Base-by-base conservation (phyloP, 2,329 filamentous ascomycete species). In the Trichoderma citrinoviride region DNA sequence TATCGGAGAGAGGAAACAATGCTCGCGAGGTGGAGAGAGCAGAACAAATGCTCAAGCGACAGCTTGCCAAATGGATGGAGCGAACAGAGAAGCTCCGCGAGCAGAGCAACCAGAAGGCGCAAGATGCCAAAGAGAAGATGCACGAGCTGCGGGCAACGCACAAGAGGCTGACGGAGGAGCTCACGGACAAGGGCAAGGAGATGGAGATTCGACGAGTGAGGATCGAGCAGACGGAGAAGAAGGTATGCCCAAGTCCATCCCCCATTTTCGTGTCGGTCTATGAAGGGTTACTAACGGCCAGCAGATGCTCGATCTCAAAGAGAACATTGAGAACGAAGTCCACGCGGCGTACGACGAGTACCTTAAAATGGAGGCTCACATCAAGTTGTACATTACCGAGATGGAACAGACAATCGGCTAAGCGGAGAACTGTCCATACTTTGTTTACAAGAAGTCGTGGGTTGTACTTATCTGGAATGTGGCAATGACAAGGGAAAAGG, bases 161-260 rank as follows among this genome's bases (percentile, higher is more conserved):
- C 77, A 87, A 87, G 73, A 87, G 88, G 74, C 81, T 98, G 67
- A 90, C 90, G 0, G 90, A 94, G 73, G 94, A 99, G 81, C 85
- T 93, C 68, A 86, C 85, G 1, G 92, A 95, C 62, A 96, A 96
- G 79, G 89, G 90, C 40, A 89, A 92, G 65, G 94, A 98, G 73
- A 96, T 98, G 80, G 95, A 99, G 81, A 88, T 90, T 74, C 84
- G 93, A 71, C 87, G 91, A 70, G 92, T 97, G n/a, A 84, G 93
- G 67, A 98, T 99, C 68, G 95, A 99, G 79, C 93, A 97, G 81
- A 97, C 92, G 8, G 94, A 98, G 84, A 98, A 98, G 81, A 98
- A 98, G 91, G 93, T 93, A 81, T 61, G 69, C 64, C 25, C 1
- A 15, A 5, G 1, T 33, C 1, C 15, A 43, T 19, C 8, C 10